Conservation (phyloP, 306 rosid genomes). For the Alnus rubra region DNA sequence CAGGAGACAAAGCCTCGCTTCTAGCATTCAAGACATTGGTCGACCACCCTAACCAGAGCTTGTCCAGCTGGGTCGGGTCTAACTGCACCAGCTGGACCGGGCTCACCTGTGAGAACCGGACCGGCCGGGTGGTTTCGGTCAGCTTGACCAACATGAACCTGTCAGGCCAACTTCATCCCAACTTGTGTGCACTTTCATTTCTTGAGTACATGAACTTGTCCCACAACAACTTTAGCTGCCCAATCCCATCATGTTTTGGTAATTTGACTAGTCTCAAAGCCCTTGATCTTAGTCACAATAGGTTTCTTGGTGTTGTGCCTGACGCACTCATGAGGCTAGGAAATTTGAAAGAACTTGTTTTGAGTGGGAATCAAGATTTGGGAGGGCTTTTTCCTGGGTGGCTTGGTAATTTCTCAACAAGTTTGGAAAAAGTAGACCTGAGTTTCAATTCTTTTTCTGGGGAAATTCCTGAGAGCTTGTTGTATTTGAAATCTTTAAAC, state of each 20-base stretch:
- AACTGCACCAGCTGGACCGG: conserved; percentile 82
- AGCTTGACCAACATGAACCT: conserved; percentile 60
- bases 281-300: conserved; percentile 69
- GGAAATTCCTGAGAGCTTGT: conserved; percentile 70
- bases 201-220: conserved; percentile 63
- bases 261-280: conserved; percentile 44
- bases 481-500: conserved; percentile 58
- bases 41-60: conserved; percentile 61
- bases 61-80: conserved; percentile 77
- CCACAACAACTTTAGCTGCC: conserved; percentile 58
- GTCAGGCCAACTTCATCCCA: conserved; percentile 72
- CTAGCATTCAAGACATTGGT: conserved; percentile 48
- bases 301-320: conserved; percentile 70
- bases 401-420: conserved; percentile 83
- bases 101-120: conserved; percentile 64
- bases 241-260: conserved; percentile 74
- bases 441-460: conserved; percentile 67
- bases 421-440: conserved; percentile 62
- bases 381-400: conserved; percentile 74
- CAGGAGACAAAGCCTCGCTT: conserved; percentile 67
- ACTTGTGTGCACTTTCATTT: conserved; percentile 56
- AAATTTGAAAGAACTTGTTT: conserved; percentile 63
- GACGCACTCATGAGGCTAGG: conserved; percentile 59
- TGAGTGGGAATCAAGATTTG: conserved; percentile 66
- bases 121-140: conserved; percentile 73